Conservation (phyloP, 768 basidiomycete species). For the Mycena polygramma region DNA sequence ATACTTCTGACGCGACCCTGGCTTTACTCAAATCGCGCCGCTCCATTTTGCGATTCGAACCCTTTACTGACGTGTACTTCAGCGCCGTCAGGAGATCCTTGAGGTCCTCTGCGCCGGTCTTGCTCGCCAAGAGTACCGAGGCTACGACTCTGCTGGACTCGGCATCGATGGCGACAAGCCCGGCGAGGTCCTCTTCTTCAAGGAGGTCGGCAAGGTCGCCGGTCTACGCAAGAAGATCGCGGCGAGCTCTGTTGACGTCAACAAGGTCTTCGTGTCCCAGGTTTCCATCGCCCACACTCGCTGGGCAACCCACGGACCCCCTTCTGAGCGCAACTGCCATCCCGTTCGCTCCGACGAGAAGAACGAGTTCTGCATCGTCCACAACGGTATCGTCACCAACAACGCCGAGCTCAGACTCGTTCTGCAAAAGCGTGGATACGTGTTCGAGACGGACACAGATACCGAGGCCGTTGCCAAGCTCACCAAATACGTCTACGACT, state of each 20-base stretch:
- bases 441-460: constrained; percentile 95
- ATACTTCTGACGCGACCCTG: constrained; percentile 22
- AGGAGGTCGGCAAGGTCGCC: constrained; percentile 98
- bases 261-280: constrained; percentile 85
- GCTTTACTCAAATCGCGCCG: not conserved
- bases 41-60: constrained; percentile 1
- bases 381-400: constrained; percentile 99
- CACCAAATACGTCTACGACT: constrained; percentile 96
- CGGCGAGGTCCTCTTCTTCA: constrained; percentile 86
- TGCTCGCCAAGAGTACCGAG: constrained; percentile 96
- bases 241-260: constrained; percentile 74
- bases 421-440: constrained; percentile 95
- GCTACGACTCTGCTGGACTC: constrained; percentile 95
- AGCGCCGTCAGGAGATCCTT: constrained; percentile 92
- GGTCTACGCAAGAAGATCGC: constrained; percentile 92
- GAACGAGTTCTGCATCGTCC: constrained; percentile 92
- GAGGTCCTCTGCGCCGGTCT: constrained; percentile 93
- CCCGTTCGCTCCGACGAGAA: constrained; percentile 88
- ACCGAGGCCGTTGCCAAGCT: constrained; percentile 98
- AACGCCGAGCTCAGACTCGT: constrained; percentile 89
- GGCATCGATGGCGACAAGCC: constrained; percentile 93
- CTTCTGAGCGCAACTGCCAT: constrained; percentile 92
- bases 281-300: constrained; percentile 99
- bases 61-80: constrained; percentile 36
- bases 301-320: constrained; percentile 98